Base-by-base conservation (phyloP, 495 filamentous ascomycete species). In the Cercophora samala region DNA sequence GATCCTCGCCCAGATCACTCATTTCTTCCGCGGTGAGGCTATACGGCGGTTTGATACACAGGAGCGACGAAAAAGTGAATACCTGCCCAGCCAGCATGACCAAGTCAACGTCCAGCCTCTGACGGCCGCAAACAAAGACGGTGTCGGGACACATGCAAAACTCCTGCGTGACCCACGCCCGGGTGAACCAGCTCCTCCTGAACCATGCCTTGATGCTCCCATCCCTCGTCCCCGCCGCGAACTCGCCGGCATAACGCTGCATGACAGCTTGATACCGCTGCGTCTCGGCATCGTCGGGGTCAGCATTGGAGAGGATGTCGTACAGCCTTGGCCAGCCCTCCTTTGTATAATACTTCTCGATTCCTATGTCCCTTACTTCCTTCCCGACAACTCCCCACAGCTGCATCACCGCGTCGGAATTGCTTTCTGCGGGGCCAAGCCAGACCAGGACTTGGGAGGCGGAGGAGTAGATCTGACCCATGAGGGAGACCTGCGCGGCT, bases 111-210 rank as follows among this genome's bases (percentile, higher is more conserved):
- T 17, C 52, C n/a, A 67, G 4, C n/a, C 11, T 23, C 64, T 66
- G 58, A 26, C 25, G 42, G 15, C 69, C 69, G 58, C 69, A 71
- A 4, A 64, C 66, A 42, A 76, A 72, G 3, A 73, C 53, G 66
- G 71, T 74, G 29, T 73, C 69, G 54, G 46, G 13, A 19, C 72
- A 63, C 17, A 76, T 65, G 17, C 69, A 66, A 62, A 74, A 73
- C 46, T 74, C 72, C 52, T 77, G 76, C 6, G 77, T 69, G 59
- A 75, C 68, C 74, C 74, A 79, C 8, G 71, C 72, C 1, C 76
- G 66, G 11, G 29, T 54, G 64, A 77, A 78, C 75, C 76, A 78
- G 6, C 60, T 52, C 29, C 74, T 53, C 17, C 61, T 56, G 3
- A 77, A 70, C 62, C 70, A 69, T 0, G 65, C 52, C 15, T 1